Percentiles rank a stretch among this genome's conserved stretches.
phyloP scores from a whole-genome alignment of 129 eudicot genomes.

The Flaveria bidentis region DNA sequence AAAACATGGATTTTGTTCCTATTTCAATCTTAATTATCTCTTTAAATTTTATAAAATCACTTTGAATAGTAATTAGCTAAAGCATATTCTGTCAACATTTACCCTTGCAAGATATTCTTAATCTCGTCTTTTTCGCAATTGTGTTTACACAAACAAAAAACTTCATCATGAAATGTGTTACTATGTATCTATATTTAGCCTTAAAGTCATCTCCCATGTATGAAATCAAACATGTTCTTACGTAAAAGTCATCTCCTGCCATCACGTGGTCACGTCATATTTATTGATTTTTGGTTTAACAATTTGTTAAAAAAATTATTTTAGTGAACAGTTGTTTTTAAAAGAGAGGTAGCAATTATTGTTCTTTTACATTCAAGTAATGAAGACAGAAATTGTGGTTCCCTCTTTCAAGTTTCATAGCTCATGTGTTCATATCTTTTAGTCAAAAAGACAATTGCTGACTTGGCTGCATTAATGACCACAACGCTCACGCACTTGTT shows the following conservation, averaged over 20 bases:
- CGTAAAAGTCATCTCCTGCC: too few species aligned
- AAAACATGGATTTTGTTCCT: constrained; percentile 16
- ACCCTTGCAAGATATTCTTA: not conserved
- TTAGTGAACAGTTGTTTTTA: not conserved
- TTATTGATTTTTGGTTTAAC: too few species aligned
- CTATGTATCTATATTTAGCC: too few species aligned
- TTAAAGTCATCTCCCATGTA: too few species aligned
- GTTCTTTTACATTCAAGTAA: too few species aligned
- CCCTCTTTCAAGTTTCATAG: not conserved
- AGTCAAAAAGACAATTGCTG: not conserved
- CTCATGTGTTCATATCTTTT: not conserved
- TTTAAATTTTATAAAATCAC: not conserved
- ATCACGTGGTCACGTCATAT: too few species aligned
- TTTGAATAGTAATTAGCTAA: not conserved
- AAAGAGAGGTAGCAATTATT: not conserved
- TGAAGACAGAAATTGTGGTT: not conserved
- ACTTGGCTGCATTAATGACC: not conserved
- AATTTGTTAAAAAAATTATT: too few species aligned
- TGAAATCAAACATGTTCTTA: too few species aligned
- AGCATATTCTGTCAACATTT: too few species aligned
- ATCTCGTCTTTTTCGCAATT: not conserved
- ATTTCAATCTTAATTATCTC: not conserved
- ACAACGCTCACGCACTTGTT: not conserved
- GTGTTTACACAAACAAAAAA: not conserved
- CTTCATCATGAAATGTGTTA: too few species aligned